Conservation (phyloP, 192 early-diverging fungal species). For the Coemansia erecta region DNA sequence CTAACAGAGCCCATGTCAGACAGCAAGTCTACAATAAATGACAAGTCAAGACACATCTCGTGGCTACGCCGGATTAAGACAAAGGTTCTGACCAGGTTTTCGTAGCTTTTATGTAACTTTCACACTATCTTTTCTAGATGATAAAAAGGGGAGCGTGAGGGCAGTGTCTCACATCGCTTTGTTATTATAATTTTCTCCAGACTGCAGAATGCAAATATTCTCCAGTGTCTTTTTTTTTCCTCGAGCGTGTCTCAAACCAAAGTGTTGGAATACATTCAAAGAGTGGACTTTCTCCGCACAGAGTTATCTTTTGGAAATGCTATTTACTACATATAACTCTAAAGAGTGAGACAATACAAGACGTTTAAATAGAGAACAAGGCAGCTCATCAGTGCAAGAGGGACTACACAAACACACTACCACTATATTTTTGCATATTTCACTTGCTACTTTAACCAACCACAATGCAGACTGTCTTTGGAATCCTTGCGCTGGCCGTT, state of each 20-base stretch:
- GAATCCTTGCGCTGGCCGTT: conserved; percentile 32
- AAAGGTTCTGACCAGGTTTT: not conserved
- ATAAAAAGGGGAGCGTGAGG: not conserved
- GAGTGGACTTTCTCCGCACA: not conserved
- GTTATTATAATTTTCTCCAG: not conserved
- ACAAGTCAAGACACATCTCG: conserved; percentile 6
- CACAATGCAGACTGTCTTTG: conserved; percentile 37
- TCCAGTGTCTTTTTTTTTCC: not conserved
- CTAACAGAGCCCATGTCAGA: not conserved
- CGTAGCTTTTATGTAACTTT: not conserved
- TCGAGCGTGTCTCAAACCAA: not conserved
- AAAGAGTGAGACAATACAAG: too few relatives aligned
- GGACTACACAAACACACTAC: too few relatives aligned
- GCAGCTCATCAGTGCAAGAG: too few relatives aligned
- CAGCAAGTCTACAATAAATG: not conserved
- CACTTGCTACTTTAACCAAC: not conserved
- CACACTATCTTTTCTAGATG: not conserved
- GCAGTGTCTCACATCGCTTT: not conserved
- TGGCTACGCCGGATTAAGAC: not conserved
- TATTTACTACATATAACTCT: too few relatives aligned
- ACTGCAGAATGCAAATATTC: not conserved
- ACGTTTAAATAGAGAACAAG: too few relatives aligned
- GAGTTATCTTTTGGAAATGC: too few relatives aligned
- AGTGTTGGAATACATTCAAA: not conserved
- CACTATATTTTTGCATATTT: not conserved